A percentile compares a stretch with the other conserved stretches of the same genome.
phyloP scores from a whole-genome alignment of 768 basidiomycete genomes.

The Tephrocybe rancida region DNA sequence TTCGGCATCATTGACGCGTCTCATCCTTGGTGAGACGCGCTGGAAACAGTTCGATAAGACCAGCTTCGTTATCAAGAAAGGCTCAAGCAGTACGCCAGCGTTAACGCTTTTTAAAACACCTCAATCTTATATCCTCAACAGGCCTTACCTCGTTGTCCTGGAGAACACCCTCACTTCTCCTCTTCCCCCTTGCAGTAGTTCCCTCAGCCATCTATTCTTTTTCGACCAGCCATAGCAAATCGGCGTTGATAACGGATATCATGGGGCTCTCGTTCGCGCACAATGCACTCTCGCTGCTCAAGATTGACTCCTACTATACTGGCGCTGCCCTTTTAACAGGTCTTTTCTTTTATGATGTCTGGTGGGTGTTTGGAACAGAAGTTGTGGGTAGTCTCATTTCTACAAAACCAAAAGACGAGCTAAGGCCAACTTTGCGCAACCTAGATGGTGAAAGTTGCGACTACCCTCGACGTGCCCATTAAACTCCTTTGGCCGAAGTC shows the following conservation, averaged over 20 bases:
- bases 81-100: constrained; percentile 40
- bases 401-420: too few species aligned
- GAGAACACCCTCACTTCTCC: constrained; percentile 57
- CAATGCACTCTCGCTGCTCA: constrained; percentile 77
- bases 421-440: not conserved
- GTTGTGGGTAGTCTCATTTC: constrained; percentile 54
- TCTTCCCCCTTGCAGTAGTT: constrained; percentile 61
- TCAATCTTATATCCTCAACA: constrained; percentile 22
- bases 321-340: constrained; percentile 82
- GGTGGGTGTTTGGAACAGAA: constrained; percentile 91
- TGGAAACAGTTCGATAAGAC: constrained; percentile 63
- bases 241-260: constrained; percentile 78
- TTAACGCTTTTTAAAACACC: constrained; percentile 4
- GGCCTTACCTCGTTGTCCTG: constrained; percentile 44
- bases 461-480: constrained; percentile 87
- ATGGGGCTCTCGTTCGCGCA: constrained; percentile 78
- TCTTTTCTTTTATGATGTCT: constrained; percentile 92
- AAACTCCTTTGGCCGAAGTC: constrained; percentile 90
- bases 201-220: constrained; percentile 70
- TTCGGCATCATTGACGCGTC: constrained; percentile 50
- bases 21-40: constrained; percentile 45
- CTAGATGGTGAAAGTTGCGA: constrained; percentile 97
- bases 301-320: constrained; percentile 88
- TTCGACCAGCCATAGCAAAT: constrained; percentile 45
- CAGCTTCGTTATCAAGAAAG: constrained; percentile 46